A percentile compares a stretch with the other conserved stretches of the same genome.
Conservation (phyloP, 306 rosid species). For the Vachellia pachyceras region DNA sequence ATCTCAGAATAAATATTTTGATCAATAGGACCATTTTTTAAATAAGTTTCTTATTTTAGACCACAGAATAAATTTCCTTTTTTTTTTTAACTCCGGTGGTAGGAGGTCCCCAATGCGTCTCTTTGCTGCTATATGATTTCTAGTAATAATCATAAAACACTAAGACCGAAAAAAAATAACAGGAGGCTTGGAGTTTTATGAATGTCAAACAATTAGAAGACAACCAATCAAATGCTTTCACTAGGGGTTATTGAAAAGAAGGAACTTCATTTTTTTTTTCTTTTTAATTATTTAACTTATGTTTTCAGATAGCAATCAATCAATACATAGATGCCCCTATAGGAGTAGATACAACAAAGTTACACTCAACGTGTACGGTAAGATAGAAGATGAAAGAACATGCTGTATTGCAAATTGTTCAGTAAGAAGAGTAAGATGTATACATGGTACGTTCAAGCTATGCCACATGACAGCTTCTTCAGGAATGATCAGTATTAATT, state of each 20-base stretch:
- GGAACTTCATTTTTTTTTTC: not conserved
- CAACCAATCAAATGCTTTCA: not conserved
- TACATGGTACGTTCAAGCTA: constrained; percentile 20
- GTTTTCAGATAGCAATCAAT: not conserved
- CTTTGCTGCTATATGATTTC: no score
- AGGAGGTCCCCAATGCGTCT: no score
- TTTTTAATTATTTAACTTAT: not conserved
- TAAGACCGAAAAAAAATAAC: not conserved
- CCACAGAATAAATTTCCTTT: no score
- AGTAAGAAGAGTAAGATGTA: not conserved
- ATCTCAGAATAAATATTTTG: no score
- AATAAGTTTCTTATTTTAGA: no score
- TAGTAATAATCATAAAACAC: not conserved
- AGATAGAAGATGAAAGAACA: constrained; percentile 12
- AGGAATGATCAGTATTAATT: constrained; percentile 7
- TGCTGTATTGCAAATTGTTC: constrained; percentile 15
- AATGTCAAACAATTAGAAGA: not conserved
- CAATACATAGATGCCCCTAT: constrained; percentile 15
- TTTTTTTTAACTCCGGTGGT: no score
- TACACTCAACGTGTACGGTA: constrained; percentile 16
- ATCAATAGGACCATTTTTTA: no score
- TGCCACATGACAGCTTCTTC: constrained; percentile 13
- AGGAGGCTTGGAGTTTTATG: not conserved
- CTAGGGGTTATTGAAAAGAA: not conserved
- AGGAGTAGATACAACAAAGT: constrained; percentile 27